phyloP scores from a whole-genome alignment of 129 eudicot species.

The Saussurea involucrata region DNA sequence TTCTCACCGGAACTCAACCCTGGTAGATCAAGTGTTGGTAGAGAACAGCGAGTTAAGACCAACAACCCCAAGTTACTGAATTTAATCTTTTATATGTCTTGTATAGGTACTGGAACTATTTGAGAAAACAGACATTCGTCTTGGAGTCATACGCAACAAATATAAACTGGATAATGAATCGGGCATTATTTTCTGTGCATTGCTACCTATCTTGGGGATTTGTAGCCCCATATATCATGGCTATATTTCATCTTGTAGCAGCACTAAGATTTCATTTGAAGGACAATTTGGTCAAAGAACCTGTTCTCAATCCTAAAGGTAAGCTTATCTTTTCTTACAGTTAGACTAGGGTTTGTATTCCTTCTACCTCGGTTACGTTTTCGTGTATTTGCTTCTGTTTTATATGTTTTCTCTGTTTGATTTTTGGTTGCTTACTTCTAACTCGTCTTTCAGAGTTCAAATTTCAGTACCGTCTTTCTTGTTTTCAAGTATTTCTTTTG shows the following conservation, averaged over 20 bases:
- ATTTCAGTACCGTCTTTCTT: not conserved
- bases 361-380: not conserved
- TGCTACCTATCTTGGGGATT: conserved; percentile 95
- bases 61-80: conserved; percentile 5
- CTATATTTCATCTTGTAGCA: conserved; percentile 66
- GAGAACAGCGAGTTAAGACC: not conserved
- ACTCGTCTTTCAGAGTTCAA: not conserved
- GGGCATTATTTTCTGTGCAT: conserved; percentile 75
- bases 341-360: too few species aligned
- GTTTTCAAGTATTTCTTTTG: not conserved
- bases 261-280: conserved; percentile 55
- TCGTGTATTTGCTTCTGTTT: not conserved
- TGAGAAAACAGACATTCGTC: conserved; percentile 96
- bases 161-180: conserved; percentile 82
- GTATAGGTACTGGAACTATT: conserved; percentile 89
- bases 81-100: not conserved
- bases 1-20: too few species aligned
- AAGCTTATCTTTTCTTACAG: conserved; percentile 15
- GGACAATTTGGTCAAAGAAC: conserved; percentile 39
- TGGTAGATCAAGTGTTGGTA: not conserved
- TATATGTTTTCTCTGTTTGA: not conserved
- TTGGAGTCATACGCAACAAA: conserved; percentile 81
- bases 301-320: conserved; percentile 49
- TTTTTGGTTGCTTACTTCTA: not conserved
- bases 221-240: conserved; percentile 79